Base-by-base conservation (phyloP, 768 basidiomycete species). In the Suillus clintonianus region DNA sequence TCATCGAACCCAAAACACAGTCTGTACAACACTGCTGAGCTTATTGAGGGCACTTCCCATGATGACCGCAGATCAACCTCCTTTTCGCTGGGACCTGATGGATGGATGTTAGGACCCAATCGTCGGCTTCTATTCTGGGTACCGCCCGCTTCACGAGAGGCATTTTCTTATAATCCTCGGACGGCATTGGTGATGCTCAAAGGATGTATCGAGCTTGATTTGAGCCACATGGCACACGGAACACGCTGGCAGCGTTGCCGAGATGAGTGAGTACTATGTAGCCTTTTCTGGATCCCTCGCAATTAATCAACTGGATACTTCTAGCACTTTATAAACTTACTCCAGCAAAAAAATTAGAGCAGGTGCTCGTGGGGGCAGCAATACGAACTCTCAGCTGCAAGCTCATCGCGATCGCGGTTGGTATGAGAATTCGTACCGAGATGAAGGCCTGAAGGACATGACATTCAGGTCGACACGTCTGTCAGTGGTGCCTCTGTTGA, bases 41-140 rank as follows among this genome's bases (percentile, higher is more conserved):
- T 34, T 19, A 2, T 39, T 15, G 17, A 60, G 24, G 32, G 36
- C 8, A 43, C 36, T 27, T 61, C 43, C 45, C 19, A 19, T 4
- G 42, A 43, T 43, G 45, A 47, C 22, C 45, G 11, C 10, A 45
- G n/a, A 45, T 45, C 11, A 45, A 45, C 45, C n/a, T 47, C 45
- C n/a, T 61, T 34, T 36, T 48, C 30, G 3, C 22, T 60, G 45
- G 8, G 51, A 32, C 11, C 22, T 36, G 58, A 63, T 59, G 62
- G 62, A 22, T 63, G 62, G 62, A 32, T 60, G 24, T 34, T 50
- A 5, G 62, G 59, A 22, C 62, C 62, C 13, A 15, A 17, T 42
- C 24, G n/a, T n/a, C 42, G 42, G 30, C 48, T 62, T 13, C 34
- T 62, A 22, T 36, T 61, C 19, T 64, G 63, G 60, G 63, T 64